These are phyloP conservation scores for Fusarium siculi DNA, from an alignment of 2,329 filamentous ascomycete genomes.

Conservation along the genomic window DNA sequence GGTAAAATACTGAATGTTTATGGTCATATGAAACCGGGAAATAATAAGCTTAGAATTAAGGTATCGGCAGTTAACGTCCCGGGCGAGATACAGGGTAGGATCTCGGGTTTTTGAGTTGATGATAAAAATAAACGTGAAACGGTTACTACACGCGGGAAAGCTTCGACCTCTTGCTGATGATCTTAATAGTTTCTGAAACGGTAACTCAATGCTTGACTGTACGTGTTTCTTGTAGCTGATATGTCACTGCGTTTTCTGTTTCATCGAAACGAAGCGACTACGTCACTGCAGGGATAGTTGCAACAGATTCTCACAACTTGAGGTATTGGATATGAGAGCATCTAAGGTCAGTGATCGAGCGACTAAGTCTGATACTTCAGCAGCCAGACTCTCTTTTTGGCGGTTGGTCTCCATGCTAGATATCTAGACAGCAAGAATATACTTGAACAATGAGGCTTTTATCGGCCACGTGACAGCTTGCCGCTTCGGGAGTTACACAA, in stretches of 20 bases:
- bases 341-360: fast-evolving
- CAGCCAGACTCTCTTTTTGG: fast-evolving
- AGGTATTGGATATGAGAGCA: neutral
- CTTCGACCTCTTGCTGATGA: neutral
- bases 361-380: fast-evolving
- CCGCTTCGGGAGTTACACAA: fast-evolving
- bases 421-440: neutral
- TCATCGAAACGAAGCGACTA: neutral
- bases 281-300: neutral
- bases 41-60: neutral
- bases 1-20: neutral
- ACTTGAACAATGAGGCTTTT: neutral
- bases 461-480: neutral
- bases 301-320: fast-evolving
- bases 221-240: neutral
- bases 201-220: neutral
- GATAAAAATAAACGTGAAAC: conserved; percentile 24
- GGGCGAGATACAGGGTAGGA: neutral
- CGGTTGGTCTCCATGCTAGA: neutral
- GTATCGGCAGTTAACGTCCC: neutral
- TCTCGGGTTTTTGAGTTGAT: neutral
- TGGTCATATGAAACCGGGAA: neutral
- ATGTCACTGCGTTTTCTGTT: neutral
- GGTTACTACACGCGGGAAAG: neutral
- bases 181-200: neutral